These are phyloP conservation scores for Starmerella floris DNA, from an alignment of 805 yeast genomes.

Conservation along the genomic window DNA sequence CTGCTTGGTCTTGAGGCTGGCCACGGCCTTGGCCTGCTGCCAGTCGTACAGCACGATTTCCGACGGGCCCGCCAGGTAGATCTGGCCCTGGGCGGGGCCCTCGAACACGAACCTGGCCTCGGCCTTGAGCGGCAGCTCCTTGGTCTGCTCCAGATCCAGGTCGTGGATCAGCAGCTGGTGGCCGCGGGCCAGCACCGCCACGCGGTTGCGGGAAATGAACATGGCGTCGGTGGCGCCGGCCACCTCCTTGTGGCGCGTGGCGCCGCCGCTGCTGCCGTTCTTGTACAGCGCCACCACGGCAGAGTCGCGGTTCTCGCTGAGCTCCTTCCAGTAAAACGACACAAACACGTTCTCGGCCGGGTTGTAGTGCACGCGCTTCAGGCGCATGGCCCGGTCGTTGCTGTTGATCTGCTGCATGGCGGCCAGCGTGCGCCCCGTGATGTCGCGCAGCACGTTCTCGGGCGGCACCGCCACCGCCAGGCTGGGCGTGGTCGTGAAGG, in stretches of 20 bases:
- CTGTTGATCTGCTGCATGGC: constrained; percentile 27
- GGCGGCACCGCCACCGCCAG: constrained; percentile 53
- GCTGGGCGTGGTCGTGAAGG: constrained; percentile 50
- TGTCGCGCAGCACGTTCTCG: constrained; percentile 49
- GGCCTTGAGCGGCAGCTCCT: constrained; percentile 52
- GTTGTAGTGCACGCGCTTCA: constrained; percentile 52
- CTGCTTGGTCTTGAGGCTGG: constrained; percentile 54
- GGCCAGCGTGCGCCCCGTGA: constrained; percentile 57
- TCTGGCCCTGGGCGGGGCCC: constrained; percentile 67
- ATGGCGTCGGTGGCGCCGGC: constrained; percentile 65
- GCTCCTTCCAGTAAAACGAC: constrained; percentile 36
- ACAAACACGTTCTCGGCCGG: constrained; percentile 82
- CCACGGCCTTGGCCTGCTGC: constrained; percentile 72
- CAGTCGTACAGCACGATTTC: constrained; percentile 77
- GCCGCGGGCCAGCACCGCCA: constrained; percentile 60
- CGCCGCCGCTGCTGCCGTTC: constrained; percentile 45
- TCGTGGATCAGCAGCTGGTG: constrained; percentile 73
- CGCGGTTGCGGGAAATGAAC: constrained; percentile 90
- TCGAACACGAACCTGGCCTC: constrained; percentile 43
- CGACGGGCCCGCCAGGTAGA: constrained; percentile 58
- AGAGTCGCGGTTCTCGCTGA: constrained; percentile 1
- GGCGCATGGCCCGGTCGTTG: constrained; percentile 24
- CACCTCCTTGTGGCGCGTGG: not conserved
- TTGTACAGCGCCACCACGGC: constrained; percentile 40
- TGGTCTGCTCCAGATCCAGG: constrained; percentile 67